Evolutionary conservation across 345 rosid genomes (phyloP).

Genomic region (Populus simonii): DNA sequence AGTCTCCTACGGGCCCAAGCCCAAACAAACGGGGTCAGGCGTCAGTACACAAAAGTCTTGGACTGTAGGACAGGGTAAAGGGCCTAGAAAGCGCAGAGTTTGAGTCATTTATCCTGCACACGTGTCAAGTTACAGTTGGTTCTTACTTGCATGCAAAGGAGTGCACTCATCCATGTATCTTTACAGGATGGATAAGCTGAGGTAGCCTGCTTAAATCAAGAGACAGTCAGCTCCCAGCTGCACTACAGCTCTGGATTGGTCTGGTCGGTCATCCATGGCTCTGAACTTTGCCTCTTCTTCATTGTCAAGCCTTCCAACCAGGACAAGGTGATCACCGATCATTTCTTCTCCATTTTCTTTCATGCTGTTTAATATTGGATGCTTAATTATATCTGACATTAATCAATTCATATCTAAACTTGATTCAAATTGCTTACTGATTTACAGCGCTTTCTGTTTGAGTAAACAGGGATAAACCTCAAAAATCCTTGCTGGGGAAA

Average conservation of each 20-base stretch:
- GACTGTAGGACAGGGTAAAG: background rate
- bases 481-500: slow-evolving; percentile 8
- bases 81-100: background rate
- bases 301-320: slow-evolving; percentile 21
- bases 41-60: no score
- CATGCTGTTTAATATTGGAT: background rate
- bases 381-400: background rate
- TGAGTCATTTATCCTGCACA: background rate
- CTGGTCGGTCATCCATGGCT: slow-evolving; percentile 38
- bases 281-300: slow-evolving; percentile 34
- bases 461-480: slow-evolving; percentile 19
- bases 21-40: no score
- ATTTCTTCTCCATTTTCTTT: background rate
- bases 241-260: background rate
- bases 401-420: background rate
- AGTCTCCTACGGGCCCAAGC: background rate
- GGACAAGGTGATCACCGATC: slow-evolving; percentile 19
- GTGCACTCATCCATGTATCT: no score
- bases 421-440: background rate
- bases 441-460: background rate
- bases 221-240: background rate
- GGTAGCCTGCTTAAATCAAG: background rate
- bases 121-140: slow-evolving; percentile 8
- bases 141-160: background rate
- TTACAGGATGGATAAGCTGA: slow-evolving; percentile 1